phyloP scores from a whole-genome alignment of 495 filamentous ascomycete genomes.

The Xylaria grammica region DNA sequence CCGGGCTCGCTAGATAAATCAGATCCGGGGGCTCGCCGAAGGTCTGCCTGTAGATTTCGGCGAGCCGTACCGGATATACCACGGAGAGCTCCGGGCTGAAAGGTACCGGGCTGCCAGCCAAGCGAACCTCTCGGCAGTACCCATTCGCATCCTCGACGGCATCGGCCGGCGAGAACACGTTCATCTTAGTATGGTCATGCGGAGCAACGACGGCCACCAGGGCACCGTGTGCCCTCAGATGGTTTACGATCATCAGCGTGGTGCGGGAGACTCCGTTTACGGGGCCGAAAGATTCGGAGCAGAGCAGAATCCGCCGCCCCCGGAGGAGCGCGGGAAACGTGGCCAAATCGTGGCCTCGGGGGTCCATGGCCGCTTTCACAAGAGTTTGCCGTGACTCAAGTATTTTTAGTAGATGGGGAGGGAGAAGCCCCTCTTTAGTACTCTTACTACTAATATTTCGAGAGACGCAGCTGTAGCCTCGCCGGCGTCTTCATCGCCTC shows the following conservation, averaged over 20 bases:
- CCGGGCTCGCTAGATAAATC: constrained; percentile 68
- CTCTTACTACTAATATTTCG: background rate
- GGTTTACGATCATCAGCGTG: constrained; percentile 65
- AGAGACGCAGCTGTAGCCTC: background rate
- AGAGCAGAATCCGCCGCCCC: constrained; percentile 62
- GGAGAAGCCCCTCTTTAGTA: background rate
- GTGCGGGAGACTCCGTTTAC: constrained; percentile 71
- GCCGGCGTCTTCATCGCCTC: background rate
- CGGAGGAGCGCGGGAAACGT: constrained; percentile 51
- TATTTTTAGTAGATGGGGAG: background rate
- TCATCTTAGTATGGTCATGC: constrained; percentile 44
- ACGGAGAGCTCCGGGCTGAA: constrained; percentile 69
- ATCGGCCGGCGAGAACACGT: constrained; percentile 39
- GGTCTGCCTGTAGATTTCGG: constrained; percentile 55
- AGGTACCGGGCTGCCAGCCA: constrained; percentile 65
- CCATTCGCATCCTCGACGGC: constrained; percentile 15
- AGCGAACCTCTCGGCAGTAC: constrained; percentile 41
- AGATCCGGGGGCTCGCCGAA: constrained; percentile 57
- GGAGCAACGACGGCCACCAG: constrained; percentile 65
- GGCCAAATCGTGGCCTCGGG: constrained; percentile 31
- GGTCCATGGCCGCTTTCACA: background rate
- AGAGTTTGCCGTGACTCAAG: background rate
- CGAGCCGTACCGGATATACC: constrained; percentile 65
- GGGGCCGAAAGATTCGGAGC: constrained; percentile 68
- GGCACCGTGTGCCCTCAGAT: constrained; percentile 60